Base-by-base conservation (phyloP, 106 monocot genomes). In the Dioscorea dumetorum region DNA sequence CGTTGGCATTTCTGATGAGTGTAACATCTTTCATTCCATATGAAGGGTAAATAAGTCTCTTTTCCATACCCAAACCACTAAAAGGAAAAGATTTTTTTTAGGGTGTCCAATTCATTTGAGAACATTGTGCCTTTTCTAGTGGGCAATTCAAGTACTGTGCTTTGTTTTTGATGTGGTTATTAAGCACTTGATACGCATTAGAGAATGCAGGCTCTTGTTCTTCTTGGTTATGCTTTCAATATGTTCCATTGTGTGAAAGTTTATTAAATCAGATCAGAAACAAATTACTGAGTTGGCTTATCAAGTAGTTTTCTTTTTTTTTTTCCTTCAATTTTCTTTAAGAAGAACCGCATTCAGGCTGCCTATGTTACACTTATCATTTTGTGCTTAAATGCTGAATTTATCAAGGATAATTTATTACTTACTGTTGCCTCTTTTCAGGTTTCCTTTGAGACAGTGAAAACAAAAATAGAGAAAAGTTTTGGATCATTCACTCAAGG, bases 391-490 rank as follows among this genome's bases (percentile, higher is more conserved):
- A 14, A 24, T 21, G 8, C 17, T 2, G 7, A 71, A 12, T 12
- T 14, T 67, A 34, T 24, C 33, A 3, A 33, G 17, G 24, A 33
- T 33, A 33, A 1, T 15, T 15, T 32, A 14, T 7, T 28, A 63
- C 13, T 31, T 28, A 17, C 6, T 41, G 41, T 41, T 41, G 31
- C 33, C 15, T 22, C 22, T 64, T 67, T 70, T 49, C 77, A 97
- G 91, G 78, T 76, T 70, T 78, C 71, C 21, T 57, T 35, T 48
- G 72, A 85, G 24, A 72, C 70, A 56, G 58, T 95, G 18, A 80
- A 68, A 78, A 48, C 21, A 20, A 62, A 58, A 48, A 74, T 95
- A 22, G 77, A 86, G 32, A 78, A 50, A 74, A 60, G 69, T 60
- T 81, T 74, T 60, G 66, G 76, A 64, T 67, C 63, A 63, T 57